Conservation (phyloP, 2,329 filamentous ascomycete genomes). For the Blastomyces parvus region DNA sequence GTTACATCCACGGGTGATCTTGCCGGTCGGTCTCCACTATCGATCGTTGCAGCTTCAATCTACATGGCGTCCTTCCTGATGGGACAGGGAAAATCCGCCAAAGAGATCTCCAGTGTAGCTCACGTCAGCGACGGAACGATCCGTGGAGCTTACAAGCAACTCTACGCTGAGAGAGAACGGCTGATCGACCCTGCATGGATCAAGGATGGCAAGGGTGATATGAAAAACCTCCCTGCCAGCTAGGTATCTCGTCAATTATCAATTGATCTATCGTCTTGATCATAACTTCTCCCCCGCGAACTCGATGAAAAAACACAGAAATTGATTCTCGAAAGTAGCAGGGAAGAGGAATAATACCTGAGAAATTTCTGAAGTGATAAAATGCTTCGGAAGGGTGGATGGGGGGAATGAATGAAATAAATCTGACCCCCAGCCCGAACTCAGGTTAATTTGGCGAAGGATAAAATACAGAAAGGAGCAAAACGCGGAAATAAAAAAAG, state of each 20-base stretch:
- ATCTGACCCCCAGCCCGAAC: not conserved
- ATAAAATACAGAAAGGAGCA: not conserved
- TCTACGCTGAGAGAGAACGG: conserved; percentile 64
- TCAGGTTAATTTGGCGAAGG: not conserved
- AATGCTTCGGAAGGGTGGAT: not conserved
- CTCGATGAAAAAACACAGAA: not conserved
- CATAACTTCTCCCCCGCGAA: not conserved
- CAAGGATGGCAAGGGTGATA: conserved; percentile 58
- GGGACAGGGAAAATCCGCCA: conserved; percentile 66
- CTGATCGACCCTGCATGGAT: conserved; percentile 70
- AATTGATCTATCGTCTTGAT: not conserved
- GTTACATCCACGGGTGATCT: conserved; percentile 70
- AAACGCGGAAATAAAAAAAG: not conserved
- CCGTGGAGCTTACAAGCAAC: conserved; percentile 83
- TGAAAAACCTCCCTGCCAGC: conserved; percentile 58
- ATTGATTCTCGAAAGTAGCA: not conserved
- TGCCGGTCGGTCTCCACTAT: conserved; percentile 86
- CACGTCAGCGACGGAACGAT: conserved; percentile 96
- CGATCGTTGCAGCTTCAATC: conserved; percentile 88
- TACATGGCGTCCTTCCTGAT: conserved; percentile 90
- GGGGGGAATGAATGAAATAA: not conserved
- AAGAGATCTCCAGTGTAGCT: conserved; percentile 73
- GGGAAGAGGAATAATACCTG: not conserved
- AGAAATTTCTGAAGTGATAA: not conserved
- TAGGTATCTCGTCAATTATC: conserved; percentile 15